Base-by-base conservation (phyloP, 495 filamentous ascomycete species). In the Tetracladium marchalianum region DNA sequence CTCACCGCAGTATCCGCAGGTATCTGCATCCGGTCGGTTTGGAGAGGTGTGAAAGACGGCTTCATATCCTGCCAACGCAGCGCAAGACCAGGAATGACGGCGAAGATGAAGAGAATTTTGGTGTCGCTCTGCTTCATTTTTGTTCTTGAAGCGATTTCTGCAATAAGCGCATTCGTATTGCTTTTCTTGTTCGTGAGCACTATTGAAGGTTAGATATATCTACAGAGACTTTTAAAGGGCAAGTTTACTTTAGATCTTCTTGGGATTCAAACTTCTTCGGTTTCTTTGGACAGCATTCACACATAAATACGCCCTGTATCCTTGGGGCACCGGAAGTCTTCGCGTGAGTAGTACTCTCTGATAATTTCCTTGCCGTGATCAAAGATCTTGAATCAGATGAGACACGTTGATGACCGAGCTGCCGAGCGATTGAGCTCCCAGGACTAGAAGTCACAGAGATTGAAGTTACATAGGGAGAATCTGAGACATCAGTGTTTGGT, bases 231-330 rank as follows among this genome's bases (percentile, higher is more conserved):
- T 5, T 4, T 2, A 11, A 11, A 33, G 31, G 8, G 22, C 35
- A 12, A 45, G 70, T 84, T 65, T 77, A 95, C 92, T 78, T 82
- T 39, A 97, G 70, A 46, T 95, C 90, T 37, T 89, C 82, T 52
- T 77, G 66, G 5, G 75, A 87, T 48, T 97, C 88, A 57, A 98
- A 98, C 56, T 96, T 96, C 61, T 95, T 96, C 1, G 92, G 92
- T 63, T 97, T 98, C 65, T 98, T 97, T 1, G 90, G 92, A 68
- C 92, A 98, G 62, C 92, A 98, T 55, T 95, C 87, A 63, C 92
- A 98, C 57, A 95, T 92, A 57, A 75, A 87, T 3, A 81, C 47
- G 16, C 68, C 64, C 15, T 69, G 64, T 19, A 69, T 56, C 18
- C 66, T 71, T 11, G 67, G 59, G 34, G 62, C 24, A 43, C 60